Base-by-base conservation (phyloP, 2,329 filamentous ascomycete species). In the Aschersonia sp. region DNA sequence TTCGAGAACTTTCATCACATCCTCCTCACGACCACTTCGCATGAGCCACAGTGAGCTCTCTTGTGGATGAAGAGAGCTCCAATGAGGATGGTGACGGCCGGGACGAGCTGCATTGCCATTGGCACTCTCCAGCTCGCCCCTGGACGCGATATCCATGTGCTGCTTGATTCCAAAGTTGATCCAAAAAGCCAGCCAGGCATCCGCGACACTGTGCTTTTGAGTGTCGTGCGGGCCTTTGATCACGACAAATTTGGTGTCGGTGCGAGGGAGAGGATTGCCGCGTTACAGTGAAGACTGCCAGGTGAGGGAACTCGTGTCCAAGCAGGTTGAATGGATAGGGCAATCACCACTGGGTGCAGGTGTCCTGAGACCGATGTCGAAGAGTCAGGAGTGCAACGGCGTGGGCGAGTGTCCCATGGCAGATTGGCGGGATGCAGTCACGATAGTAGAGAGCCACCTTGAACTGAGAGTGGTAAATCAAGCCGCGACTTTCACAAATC, bases 201-300 rank as follows among this genome's bases (percentile, higher is more conserved):
- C 52, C 81, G 79, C 42, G 87, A 95, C 57, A 83, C 83, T 49
- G 68, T 97, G 6, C 62, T 95, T 5, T 83, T 79, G 11, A 73
- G 68, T 44, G 83, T 92, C 0, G 73, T 92, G 39, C 72, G 90
- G 22, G 90, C 90, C 0, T 98, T 90, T 92, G 90, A 97, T 63
- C 81, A 80, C 0, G 72, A 72, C n/a, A 78, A 79, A 0, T 59
- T 71, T 12, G 66, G 83, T 6, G 79, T 84, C 50, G 63, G 59
- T 12, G 45, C 42, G 5, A 62, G 59, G 46, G 77, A 72, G 61
- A 83, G 82, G 52, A 87, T 94, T 37, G 57, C 92, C 2, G 83
- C 2, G 81, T 83, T 1, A 81, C 84, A 32, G 94, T 95, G 87
- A 95, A 95, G 62, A 87, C 79, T 30, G 80, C 82, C 4, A 95